phyloP scores from a whole-genome alignment of 257 asterid species.

The Galeopsis tetrahit region DNA sequence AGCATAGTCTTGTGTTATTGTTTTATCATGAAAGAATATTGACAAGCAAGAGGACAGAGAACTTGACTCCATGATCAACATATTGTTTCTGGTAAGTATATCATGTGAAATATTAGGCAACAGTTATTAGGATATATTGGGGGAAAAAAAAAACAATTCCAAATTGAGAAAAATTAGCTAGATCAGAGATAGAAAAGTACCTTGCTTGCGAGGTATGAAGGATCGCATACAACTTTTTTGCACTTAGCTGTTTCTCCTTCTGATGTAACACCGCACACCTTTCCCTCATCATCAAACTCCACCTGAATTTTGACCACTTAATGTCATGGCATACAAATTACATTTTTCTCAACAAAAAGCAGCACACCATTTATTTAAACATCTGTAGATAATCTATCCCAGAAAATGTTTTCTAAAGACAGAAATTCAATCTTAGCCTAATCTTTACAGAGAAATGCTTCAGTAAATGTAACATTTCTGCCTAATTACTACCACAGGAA shows the following conservation, averaged over 20 bases:
- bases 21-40: constrained; percentile 19
- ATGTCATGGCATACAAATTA: constrained; percentile 25
- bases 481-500: constrained; percentile 8
- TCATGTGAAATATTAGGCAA: not conserved
- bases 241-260: constrained; percentile 98
- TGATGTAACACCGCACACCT: constrained; percentile 87
- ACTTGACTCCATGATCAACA: constrained; percentile 11
- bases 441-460: not conserved
- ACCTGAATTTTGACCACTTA: constrained; percentile 56
- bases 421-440: constrained; percentile 3
- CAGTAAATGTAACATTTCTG: not conserved
- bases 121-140: not conserved
- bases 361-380: not conserved
- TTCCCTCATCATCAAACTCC: constrained; percentile 87
- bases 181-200: constrained; percentile 38
- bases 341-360: constrained; percentile 16
- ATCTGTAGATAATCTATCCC: not conserved
- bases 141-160: not conserved
- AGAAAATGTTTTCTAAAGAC: not conserved
- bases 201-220: constrained; percentile 89
- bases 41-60: constrained; percentile 24
- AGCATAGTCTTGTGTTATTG: constrained; percentile 19
- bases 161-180: constrained; percentile 19
- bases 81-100: constrained; percentile 10
- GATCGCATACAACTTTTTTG: constrained; percentile 95